Evolutionary conservation across 1,284 basidiomycete species (phyloP), one percentile per base, ranked within the genome.

Genomic region (Limonomyces culmigenus): DNA sequence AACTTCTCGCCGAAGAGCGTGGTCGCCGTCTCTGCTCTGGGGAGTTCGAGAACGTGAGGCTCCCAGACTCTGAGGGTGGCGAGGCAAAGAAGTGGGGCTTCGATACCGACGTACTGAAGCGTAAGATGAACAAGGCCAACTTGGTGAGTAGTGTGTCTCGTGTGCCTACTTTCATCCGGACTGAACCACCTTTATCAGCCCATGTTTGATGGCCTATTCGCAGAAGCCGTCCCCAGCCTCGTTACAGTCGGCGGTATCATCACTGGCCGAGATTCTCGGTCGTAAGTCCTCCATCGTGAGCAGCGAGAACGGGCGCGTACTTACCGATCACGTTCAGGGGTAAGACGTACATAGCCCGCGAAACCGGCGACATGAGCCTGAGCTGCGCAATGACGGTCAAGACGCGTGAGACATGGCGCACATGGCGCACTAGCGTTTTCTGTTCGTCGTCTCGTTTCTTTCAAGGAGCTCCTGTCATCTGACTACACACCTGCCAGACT

Each of bases 141-240:
- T 53, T 65, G 41, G 74, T 76, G 43, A 48, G 71, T 43, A 19
- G 16, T 37, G 16, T 10, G 23, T n/a, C 20, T 32, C 13, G 30
- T 15, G 10, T 12, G 16, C 14, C 15, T 31, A 5, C n/a, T 29
- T 11, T 16, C 23, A 30, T n/a, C 36, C 11, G 4, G 10, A 21
- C 29, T 37, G 5, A 25, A 21, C 14, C 29, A 10, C 11, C 12
- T 20, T 21, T 38, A 4, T 15, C 27, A n/a, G 15, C 12, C 15
- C 13, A 33, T 41, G 21, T 78, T 78, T 46, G 72, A 81, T 44
- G 75, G 77, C 36, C 70, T 74, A 18, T 84, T 84, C 47, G 65
- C 75, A 43, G 76, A 84, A 47, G 91, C 91, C 13, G 65, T 96
- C 39, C 70, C 75, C 44, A 80, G 95, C 49, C 59, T 95, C 36